Evolutionary conservation across 192 early-diverging fungal species (phyloP), one percentile per base, ranked within the genome.

Genomic region (Allomyces arbusculus): DNA sequence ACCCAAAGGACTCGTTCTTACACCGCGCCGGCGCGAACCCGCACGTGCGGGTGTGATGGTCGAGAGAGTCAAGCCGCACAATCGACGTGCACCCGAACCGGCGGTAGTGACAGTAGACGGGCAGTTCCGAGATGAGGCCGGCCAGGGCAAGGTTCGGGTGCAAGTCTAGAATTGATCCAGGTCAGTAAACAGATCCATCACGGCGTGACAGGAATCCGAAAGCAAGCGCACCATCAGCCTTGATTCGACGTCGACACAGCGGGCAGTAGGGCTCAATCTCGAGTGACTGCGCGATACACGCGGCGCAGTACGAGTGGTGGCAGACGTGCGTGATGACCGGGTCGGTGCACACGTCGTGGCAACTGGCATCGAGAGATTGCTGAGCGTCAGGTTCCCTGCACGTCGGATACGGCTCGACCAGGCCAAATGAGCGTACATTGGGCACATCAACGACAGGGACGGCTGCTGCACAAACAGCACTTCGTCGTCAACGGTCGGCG

Each of bases 231-330:
- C 78, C 78, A 61, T 75, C 78, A 23, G 73, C 61, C 58, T 67
- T 68, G 33, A 80, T 64, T 22, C 77, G 70, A 1, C 71, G 70
- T 63, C 81, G 71, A 62, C 83, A 85, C 10, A 85, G 70, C 6
- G 83, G 83, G 65, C 83, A 85, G 66, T 77, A 77, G 5, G 75
- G 67, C 40, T 83, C 81, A 23, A 77, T 69, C 44, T 80, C 72
- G 9, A 85, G 65, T 23, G 77, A 72, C 67, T 82, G 77, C 58
- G 72, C 73, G 33, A 85, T 79, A 64, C 83, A 85, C 1, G 71
- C 69, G 9, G 74, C 70, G 68, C 83, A 85, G 72, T 82, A 85
- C 9, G 81, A 78, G 67, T 85, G 83, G 68, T 80, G 75, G 74
- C 83, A 85, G 7, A 69, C 72, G 25, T 67, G 70, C n/a, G 76